These are phyloP conservation scores for Closterium sp. DNA, from an alignment of 139 green algal species.

Conservation along the genomic window DNA sequence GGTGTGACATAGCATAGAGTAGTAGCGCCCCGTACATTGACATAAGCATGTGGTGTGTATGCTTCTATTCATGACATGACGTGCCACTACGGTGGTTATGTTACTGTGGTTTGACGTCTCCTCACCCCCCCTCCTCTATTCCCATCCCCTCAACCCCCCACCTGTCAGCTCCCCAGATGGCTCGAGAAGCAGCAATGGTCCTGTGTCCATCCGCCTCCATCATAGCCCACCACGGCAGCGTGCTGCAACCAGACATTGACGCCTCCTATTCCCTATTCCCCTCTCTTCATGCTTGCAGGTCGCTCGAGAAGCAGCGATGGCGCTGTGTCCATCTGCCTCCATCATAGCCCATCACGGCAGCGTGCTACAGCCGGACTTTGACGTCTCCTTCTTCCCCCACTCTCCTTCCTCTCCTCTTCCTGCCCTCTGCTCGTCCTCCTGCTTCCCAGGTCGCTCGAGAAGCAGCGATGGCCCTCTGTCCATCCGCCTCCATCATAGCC, in stretches of 20 bases:
- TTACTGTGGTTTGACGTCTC: background rate
- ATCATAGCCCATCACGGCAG: slow-evolving; percentile 82
- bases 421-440: too few species aligned
- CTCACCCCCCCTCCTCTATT: background rate
- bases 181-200: slow-evolving; percentile 70
- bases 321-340: slow-evolving; percentile 59
- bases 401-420: too few species aligned
- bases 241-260: slow-evolving; percentile 77
- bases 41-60: too few species aligned
- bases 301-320: slow-evolving; percentile 73
- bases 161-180: slow-evolving; percentile 59
- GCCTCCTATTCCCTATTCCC: slow-evolving; percentile 86
- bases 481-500: slow-evolving; percentile 65
- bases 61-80: too few species aligned
- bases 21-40: too few species aligned
- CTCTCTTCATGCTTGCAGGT: slow-evolving; percentile 72
- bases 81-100: too few species aligned
- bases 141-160: background rate
- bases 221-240: slow-evolving; percentile 74
- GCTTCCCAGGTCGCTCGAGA: slow-evolving; percentile 70
- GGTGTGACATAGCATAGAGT: too few species aligned
- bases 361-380: slow-evolving; percentile 76
- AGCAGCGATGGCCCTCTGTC: slow-evolving; percentile 67
- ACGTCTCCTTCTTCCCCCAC: slow-evolving; percentile 89
- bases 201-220: slow-evolving; percentile 70